Base-by-base conservation (phyloP, 2,329 filamentous ascomycete genomes). In the Arthroderma uncinatum region DNA sequence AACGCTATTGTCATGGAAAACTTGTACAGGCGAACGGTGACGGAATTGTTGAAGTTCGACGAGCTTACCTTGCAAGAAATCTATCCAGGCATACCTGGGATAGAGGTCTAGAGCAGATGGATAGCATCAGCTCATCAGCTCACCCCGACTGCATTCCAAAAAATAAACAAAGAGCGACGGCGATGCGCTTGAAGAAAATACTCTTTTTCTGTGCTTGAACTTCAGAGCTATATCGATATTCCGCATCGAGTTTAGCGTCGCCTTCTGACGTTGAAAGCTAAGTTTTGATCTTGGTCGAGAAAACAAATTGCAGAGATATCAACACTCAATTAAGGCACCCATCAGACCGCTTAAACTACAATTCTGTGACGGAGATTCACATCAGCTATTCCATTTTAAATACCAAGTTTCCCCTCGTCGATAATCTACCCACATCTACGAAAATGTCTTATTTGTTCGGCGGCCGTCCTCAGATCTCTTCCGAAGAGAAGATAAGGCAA, bases 401-500 rank as follows among this genome's bases (percentile, higher is more conserved):
- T 30, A 30, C 25, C 25, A 30, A 2, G 14, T 23, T 23, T 28
- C 25, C 25, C 4, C 14, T 10, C 21, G 12, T 14, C 21, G 23
- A 40, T 42, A 23, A 28, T 14, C 25, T 44, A 30, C 28, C 28
- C 3, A 3, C 28, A 7, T 33, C 28, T 58, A 54, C 54, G 71
- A 79, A 65, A 56, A 87, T 87, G 85, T 87, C 84, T 62, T 86
- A 87, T 77, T 81, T 87, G 65, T 85, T 85, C 70, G 82, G 86
- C 70, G 77, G 76, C 58, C 79, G 83, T 64, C 87, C 89, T 61
- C 89, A 96, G 78, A 87, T 91, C 71, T 87, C 89, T 62, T 95
- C 91, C 68, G 91, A 89, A 74, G 88, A 97, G 80, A 98, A 97
- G 82, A 93, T 98, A 73, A 87, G 89, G 67, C 88, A 89, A 67